Percentiles rank a stretch among this genome's conserved stretches.
Evolutionary conservation across 179 eudicot genomes (phyloP).

Genomic region (Camellia oleifera): DNA sequence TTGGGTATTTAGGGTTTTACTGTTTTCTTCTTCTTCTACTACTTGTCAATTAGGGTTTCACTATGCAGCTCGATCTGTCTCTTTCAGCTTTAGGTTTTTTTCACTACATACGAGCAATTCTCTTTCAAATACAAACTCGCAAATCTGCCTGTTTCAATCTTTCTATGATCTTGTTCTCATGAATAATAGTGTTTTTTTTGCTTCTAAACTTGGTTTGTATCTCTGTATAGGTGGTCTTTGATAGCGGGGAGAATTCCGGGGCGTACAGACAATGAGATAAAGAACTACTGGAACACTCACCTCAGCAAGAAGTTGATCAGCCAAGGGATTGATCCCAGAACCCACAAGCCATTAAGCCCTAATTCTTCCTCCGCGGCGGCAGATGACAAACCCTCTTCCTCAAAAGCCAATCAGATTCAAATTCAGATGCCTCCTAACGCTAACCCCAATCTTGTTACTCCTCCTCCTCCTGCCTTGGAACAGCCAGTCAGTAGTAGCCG

Average conservation of each 20-base stretch:
- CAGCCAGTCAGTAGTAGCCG: background rate
- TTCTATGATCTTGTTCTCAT: too few species aligned
- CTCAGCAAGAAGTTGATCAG: conserved; percentile 45
- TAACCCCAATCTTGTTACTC: conserved; percentile 14
- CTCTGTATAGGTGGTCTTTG: conserved; percentile 35
- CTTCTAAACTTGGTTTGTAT: background rate
- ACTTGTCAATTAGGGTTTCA: background rate
- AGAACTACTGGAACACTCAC: conserved; percentile 51
- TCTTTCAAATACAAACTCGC: background rate
- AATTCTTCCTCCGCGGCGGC: background rate
- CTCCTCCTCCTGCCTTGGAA: conserved; percentile 13
- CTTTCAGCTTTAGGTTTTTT: background rate
- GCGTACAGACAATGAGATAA: conserved; percentile 48
- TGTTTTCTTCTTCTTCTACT: background rate
- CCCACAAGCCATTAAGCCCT: conserved; percentile 37
- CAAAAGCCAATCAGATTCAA: background rate
- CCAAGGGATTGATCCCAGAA: conserved; percentile 54
- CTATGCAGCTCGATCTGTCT: background rate
- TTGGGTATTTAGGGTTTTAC: background rate
- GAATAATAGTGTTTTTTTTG: background rate
- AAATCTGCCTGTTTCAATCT: too few species aligned
- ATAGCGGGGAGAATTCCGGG: conserved; percentile 56
- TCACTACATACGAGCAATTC: background rate
- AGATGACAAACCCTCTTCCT: conserved; percentile 8
- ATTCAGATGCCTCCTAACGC: background rate